Evolutionary conservation across 805 yeast genomes (phyloP).

Genomic region (Pichia manshurica): DNA sequence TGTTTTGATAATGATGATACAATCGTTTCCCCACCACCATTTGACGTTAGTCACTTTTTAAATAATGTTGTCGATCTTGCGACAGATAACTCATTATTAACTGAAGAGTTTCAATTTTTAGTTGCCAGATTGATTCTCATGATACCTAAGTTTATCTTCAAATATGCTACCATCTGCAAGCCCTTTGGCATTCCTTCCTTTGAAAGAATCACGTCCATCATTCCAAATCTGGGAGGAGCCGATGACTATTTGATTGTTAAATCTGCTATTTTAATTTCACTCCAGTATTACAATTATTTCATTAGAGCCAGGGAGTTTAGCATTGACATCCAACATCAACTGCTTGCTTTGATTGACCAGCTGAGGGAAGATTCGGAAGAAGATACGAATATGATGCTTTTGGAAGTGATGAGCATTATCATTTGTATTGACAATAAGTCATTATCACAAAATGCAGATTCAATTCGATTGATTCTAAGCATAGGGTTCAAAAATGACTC

Average conservation of each 20-base stretch:
- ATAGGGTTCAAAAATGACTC: conserved; percentile 70
- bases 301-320: conserved; percentile 29
- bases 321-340: conserved; percentile 22
- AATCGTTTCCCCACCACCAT: conserved; percentile 13
- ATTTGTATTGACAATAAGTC: conserved; percentile 41
- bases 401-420: conserved; percentile 61
- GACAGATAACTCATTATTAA: conserved; percentile 16
- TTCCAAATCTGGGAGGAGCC: conserved; percentile 20
- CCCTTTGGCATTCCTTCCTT: conserved; percentile 24
- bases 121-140: conserved; percentile 44
- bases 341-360: conserved; percentile 35
- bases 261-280: conserved; percentile 41
- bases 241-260: conserved; percentile 22
- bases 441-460: conserved; percentile 29
- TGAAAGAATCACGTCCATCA: conserved; percentile 21
- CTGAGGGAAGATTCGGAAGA: conserved; percentile 64
- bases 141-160: conserved; percentile 53
- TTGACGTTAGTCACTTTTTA: conserved; percentile 23
- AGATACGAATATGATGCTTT: conserved; percentile 68
- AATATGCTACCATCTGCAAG: conserved; percentile 35
- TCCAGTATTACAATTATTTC: conserved; percentile 39
- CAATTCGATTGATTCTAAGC: conserved; percentile 51
- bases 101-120: conserved; percentile 33
- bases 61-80: conserved; percentile 12
- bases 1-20: conserved; percentile 38